Percentiles rank a stretch among this genome's conserved stretches.
These are phyloP conservation scores for Colletotrichum sp. DNA, from an alignment of 2,329 filamentous ascomycete species.

Conservation along the genomic window DNA sequence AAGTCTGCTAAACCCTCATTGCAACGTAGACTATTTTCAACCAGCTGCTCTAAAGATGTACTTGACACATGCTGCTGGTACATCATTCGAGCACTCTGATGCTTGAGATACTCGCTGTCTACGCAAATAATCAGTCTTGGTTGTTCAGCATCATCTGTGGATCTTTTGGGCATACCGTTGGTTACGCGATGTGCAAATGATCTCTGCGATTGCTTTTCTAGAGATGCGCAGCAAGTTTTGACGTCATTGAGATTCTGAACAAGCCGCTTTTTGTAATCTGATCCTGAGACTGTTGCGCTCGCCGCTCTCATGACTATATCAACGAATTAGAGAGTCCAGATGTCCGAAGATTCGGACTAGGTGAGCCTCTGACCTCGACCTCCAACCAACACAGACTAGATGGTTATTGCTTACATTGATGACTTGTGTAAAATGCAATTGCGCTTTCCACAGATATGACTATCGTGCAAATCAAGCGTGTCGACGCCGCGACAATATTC, in stretches of 20 bases:
- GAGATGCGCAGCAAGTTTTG: background rate
- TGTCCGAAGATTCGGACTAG: too few relatives aligned
- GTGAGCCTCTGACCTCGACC: too few relatives aligned
- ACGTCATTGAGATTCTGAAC: background rate
- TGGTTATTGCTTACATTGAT: background rate
- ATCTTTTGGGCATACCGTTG: background rate
- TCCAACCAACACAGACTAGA: too few relatives aligned
- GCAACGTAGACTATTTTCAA: background rate
- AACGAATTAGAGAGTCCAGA: rapidly evolving
- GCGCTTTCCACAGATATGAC: background rate
- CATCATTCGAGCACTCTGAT: background rate
- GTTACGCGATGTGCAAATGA: background rate
- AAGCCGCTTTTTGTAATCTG: background rate
- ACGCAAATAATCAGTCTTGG: background rate
- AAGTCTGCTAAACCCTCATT: background rate
- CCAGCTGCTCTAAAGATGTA: background rate
- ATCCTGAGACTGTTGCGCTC: rapidly evolving
- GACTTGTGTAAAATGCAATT: background rate
- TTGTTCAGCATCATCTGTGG: background rate
- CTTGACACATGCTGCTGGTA: background rate
- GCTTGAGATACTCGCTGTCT: background rate
- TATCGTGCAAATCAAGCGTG: background rate
- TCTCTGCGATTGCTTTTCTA: background rate
- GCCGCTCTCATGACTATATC: background rate
- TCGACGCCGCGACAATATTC: background rate